phyloP scores from a whole-genome alignment of 2,329 filamentous ascomycete species.

The Exophiala sideris region DNA sequence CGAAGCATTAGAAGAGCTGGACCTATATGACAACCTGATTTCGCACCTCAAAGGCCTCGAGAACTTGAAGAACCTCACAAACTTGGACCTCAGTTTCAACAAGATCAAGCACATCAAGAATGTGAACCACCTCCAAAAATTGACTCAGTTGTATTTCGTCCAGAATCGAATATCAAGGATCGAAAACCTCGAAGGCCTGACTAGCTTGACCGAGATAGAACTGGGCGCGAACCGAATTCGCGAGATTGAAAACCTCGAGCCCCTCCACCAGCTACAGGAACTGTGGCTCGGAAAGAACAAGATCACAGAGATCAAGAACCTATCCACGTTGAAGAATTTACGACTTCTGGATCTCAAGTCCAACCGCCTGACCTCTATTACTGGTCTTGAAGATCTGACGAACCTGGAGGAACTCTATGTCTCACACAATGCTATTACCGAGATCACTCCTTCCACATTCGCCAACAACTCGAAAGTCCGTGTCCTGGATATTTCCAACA shows the following conservation, averaged over 20 bases:
- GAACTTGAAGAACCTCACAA: constrained; percentile 68
- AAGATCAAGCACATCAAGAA: constrained; percentile 99
- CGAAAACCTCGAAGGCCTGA: constrained; percentile 74
- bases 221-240: constrained; percentile 88
- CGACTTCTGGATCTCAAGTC: constrained; percentile 91
- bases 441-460: constrained; percentile 63
- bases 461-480: constrained; percentile 64
- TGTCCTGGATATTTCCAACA: constrained; percentile 85
- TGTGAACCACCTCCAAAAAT: constrained; percentile 69
- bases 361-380: constrained; percentile 79
- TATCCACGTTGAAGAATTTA: constrained; percentile 72
- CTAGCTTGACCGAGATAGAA: constrained; percentile 76
- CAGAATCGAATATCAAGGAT: constrained; percentile 91
- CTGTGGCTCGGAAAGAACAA: constrained; percentile 97
- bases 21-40: constrained; percentile 96
- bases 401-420: constrained; percentile 91
- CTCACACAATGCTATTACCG: constrained; percentile 85
- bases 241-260: constrained; percentile 80
- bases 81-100: constrained; percentile 92
- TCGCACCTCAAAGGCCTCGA: constrained; percentile 82
- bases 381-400: constrained; percentile 68
- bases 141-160: constrained; percentile 85
- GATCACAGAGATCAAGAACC: constrained; percentile 74
- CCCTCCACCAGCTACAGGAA: constrained; percentile 73
- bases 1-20: constrained; percentile 72